phyloP scores from a whole-genome alignment of 345 rosid species.

The Iberis pinnata region DNA sequence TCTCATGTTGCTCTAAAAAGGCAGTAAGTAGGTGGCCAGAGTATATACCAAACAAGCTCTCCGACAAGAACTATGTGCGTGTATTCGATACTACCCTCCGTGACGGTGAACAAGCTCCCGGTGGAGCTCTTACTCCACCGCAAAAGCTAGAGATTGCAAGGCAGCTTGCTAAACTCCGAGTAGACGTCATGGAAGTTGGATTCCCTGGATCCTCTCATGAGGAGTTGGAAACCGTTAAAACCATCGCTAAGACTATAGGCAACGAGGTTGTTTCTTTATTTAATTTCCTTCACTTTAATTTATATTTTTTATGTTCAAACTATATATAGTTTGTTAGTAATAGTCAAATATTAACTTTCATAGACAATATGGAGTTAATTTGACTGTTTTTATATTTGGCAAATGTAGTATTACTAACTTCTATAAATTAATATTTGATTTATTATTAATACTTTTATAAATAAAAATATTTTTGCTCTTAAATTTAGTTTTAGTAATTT shows the following conservation, averaged over 20 bases:
- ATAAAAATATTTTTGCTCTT: no score
- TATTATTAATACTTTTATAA: no score
- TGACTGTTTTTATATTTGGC: no score
- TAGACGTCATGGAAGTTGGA: conserved; percentile 84
- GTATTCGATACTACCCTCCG: conserved; percentile 92
- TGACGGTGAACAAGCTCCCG: conserved; percentile 94
- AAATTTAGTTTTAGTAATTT: no score
- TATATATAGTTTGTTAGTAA: neutral
- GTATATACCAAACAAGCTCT: conserved; percentile 55
- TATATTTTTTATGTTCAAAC: no score
- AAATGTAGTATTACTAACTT: no score
- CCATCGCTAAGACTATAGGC: conserved; percentile 65
- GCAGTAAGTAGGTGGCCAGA: neutral
- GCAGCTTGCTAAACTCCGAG: conserved; percentile 73
- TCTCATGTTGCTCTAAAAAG: no score
- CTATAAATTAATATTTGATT: no score
- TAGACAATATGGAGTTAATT: no score
- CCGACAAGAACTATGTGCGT: conserved; percentile 67
- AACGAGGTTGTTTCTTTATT: conserved; percentile 34
- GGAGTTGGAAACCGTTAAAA: conserved; percentile 65
- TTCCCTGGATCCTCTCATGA: conserved; percentile 74
- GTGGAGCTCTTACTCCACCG: conserved; percentile 75
- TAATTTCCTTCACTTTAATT: neutral
- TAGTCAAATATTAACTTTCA: no score
- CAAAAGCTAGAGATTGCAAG: conserved; percentile 81